These are phyloP conservation scores for Cerrena zonata DNA, from an alignment of 1,284 basidiomycete species.

Conservation along the genomic window DNA sequence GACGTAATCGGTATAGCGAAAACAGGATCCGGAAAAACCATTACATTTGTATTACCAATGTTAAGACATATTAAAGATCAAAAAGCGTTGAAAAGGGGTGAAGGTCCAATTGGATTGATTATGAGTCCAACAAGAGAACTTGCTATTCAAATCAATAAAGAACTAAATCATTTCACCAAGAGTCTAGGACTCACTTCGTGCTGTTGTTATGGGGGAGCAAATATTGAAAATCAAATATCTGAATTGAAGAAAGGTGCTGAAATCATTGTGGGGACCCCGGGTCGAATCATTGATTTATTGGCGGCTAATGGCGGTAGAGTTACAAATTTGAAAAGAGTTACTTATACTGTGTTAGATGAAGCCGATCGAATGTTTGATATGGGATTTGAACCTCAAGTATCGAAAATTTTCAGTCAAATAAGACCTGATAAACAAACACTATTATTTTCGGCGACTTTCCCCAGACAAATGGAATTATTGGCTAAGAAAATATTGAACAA, in stretches of 20 bases:
- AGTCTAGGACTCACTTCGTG: conserved; percentile 81
- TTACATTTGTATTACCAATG: conserved; percentile 91
- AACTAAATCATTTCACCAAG: conserved; percentile 93
- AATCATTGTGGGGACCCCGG: conserved; percentile 97
- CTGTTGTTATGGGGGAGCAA: conserved; percentile 95
- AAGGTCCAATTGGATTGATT: conserved; percentile 92
- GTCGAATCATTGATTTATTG: conserved; percentile 97
- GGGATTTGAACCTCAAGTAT: conserved; percentile 99
- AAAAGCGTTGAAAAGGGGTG: conserved; percentile 85
- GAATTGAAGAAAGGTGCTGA: conserved; percentile 98
- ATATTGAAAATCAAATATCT: conserved; percentile 98
- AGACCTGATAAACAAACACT: conserved; percentile 97
- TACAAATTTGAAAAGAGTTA: conserved; percentile 94
- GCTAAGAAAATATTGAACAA: conserved; percentile 90
- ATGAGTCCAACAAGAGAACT: conserved; percentile 98
- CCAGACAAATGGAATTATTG: conserved; percentile 97
- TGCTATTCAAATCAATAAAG: conserved; percentile 93
- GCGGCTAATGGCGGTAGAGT: conserved; percentile 98
- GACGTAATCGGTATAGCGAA: conserved; percentile 99
- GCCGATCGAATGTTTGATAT: conserved; percentile 99
- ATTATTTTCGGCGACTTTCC: conserved; percentile 97
- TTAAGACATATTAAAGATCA: conserved; percentile 99
- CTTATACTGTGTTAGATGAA: conserved; percentile 97
- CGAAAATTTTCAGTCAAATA: conserved; percentile 99
- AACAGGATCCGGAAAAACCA: conserved; percentile 93